Percentiles rank a stretch among this genome's conserved stretches.
Evolutionary conservation across 495 filamentous ascomycete genomes (phyloP).

Genomic region (Bryoglossum gracile): DNA sequence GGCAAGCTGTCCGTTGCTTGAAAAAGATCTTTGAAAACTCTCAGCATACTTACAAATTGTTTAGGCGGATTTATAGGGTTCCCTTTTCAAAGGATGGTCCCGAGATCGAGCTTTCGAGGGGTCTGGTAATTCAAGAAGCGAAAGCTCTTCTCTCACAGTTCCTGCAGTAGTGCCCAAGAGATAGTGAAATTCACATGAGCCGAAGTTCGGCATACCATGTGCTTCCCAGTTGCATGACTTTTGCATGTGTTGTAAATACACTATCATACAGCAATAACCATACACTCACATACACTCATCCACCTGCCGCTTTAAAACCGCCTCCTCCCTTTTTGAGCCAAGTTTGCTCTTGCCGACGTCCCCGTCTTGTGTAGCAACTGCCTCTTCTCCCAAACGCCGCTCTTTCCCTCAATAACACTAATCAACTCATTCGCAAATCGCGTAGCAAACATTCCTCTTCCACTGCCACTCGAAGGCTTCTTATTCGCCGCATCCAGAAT

Average conservation of each 20-base stretch:
- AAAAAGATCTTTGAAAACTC: too few species aligned
- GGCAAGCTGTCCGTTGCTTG: too few species aligned
- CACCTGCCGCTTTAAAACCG: not conserved
- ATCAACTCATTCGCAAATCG: conserved; percentile 84
- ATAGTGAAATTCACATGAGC: too few species aligned
- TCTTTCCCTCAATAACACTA: conserved; percentile 78
- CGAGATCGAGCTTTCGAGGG: too few species aligned
- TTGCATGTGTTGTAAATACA: conserved; percentile 6
- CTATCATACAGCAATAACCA: conserved; percentile 18
- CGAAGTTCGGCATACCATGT: not conserved
- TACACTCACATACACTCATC: not conserved
- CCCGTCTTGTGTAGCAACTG: conserved; percentile 64
- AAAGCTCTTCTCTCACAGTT: too few species aligned
- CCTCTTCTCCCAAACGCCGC: conserved; percentile 74
- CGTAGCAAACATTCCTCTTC: conserved; percentile 57
- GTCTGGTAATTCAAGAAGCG: too few species aligned
- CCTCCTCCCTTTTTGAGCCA: conserved; percentile 32
- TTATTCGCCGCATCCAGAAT: conserved; percentile 75
- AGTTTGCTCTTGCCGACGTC: conserved; percentile 65
- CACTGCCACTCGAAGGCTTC: conserved; percentile 56
- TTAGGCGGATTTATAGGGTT: too few species aligned
- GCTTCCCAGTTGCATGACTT: not conserved
- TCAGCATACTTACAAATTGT: too few species aligned
- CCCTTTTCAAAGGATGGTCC: too few species aligned
- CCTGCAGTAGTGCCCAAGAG: too few species aligned